Percentiles rank a stretch among this genome's conserved stretches.
Evolutionary conservation across 2,329 filamentous ascomycete species (phyloP).

Genomic region (Beauveria pseudobassiana): DNA sequence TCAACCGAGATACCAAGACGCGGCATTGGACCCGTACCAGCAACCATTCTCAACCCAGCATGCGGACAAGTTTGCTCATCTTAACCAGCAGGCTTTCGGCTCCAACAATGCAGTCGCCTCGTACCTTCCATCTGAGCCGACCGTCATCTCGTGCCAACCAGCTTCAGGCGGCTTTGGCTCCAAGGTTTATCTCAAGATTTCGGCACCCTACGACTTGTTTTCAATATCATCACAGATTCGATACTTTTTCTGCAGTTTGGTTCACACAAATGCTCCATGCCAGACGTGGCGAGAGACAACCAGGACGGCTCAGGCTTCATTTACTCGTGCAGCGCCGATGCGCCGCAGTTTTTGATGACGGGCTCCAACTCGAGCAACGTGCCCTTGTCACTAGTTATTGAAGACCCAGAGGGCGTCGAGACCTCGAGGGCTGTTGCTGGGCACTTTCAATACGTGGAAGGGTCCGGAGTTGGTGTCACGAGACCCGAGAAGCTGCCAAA

Average conservation of each 20-base stretch:
- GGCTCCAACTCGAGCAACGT: constrained; percentile 42
- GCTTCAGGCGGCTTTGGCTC: constrained; percentile 60
- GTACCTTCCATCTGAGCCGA: constrained; percentile 54
- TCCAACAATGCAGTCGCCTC: constrained; percentile 57
- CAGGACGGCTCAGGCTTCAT: constrained; percentile 54
- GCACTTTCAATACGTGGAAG: constrained; percentile 43
- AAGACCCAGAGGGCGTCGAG: constrained; percentile 44
- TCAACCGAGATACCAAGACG: constrained; percentile 52
- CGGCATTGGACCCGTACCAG: constrained; percentile 45
- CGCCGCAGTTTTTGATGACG: constrained; percentile 53
- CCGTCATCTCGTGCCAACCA: constrained; percentile 65
- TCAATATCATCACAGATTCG: constrained; percentile 46
- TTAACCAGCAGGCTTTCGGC: constrained; percentile 49
- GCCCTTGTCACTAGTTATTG: constrained; percentile 47
- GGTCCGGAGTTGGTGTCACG: constrained; percentile 39
- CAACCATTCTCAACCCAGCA: constrained; percentile 37
- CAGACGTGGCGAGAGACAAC: constrained; percentile 53
- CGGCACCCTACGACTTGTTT: constrained; percentile 65
- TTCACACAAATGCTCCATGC: constrained; percentile 56
- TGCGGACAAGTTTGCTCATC: constrained; percentile 42
- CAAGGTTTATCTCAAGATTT: constrained; percentile 65
- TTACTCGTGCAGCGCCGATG: constrained; percentile 66
- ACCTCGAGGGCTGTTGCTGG: constrained; percentile 41
- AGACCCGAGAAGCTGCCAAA: constrained; percentile 28
- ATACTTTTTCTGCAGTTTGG: constrained; percentile 68